These are phyloP conservation scores for Fusarium devonianum DNA, from an alignment of 2,329 filamentous ascomycete species.

Conservation along the genomic window DNA sequence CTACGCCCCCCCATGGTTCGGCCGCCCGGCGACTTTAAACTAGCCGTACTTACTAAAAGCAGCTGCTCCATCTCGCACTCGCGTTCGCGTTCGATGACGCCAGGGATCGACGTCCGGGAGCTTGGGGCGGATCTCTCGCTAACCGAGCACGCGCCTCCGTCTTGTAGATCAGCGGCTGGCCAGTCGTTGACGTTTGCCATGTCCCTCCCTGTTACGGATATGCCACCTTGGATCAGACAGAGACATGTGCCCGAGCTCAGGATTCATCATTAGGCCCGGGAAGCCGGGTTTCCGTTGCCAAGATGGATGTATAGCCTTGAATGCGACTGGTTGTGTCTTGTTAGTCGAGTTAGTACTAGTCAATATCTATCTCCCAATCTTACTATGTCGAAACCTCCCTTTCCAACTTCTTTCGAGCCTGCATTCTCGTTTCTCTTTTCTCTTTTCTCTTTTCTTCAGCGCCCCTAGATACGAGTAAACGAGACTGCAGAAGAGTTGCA, in stretches of 20 bases:
- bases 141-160: too few species aligned
- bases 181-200: neutral
- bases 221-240: neutral
- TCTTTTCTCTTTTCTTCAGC: too few species aligned
- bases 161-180: too few species aligned
- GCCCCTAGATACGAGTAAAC: too few species aligned
- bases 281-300: neutral
- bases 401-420: too few species aligned
- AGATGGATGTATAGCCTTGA: neutral
- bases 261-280: conserved; percentile 1
- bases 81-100: neutral
- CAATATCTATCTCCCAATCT: neutral
- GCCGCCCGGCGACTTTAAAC: too few species aligned
- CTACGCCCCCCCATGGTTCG: conserved; percentile 31
- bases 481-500: too few species aligned
- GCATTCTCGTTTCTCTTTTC: too few species aligned
- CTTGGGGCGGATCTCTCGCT: too few species aligned
- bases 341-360: neutral
- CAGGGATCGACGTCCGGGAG: neutral
- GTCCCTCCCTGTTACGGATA: neutral
- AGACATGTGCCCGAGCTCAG: conserved; percentile 3
- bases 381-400: neutral
- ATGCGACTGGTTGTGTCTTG: neutral
- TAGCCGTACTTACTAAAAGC: too few species aligned
- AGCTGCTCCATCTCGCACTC: neutral